These are phyloP conservation scores for Blastomyces gilchristii DNA, from an alignment of 2,329 filamentous ascomycete genomes.

Conservation along the genomic window DNA sequence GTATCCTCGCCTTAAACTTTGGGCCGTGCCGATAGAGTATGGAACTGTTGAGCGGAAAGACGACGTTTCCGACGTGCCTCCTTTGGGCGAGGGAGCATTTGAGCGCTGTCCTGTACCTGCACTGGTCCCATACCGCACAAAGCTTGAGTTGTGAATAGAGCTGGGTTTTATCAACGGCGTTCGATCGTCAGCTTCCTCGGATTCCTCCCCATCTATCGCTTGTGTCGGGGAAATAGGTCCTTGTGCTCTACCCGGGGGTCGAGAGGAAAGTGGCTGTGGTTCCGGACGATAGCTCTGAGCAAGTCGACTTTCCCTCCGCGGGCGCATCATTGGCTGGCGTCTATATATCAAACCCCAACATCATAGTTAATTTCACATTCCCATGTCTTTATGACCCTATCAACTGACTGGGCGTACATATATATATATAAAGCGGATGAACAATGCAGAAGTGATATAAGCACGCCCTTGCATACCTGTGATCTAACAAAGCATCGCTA, in stretches of 20 bases:
- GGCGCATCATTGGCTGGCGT: conserved; percentile 52
- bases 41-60: neutral
- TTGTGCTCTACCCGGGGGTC: conserved; percentile 6
- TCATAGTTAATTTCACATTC: neutral
- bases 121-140: conserved; percentile 13
- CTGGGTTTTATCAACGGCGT: conserved; percentile 15
- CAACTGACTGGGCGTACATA: neutral
- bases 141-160: conserved; percentile 13
- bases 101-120: neutral
- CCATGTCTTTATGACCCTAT: neutral
- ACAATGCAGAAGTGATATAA: neutral
- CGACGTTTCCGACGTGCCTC: neutral
- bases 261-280: neutral
- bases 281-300: conserved; percentile 32
- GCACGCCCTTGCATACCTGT: conserved; percentile 46
- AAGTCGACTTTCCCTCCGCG: conserved; percentile 47
- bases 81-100: neutral
- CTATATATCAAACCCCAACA: conserved; percentile 25
- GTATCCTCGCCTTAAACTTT: conserved; percentile 34
- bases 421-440: neutral
- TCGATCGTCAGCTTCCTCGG: conserved; percentile 14
- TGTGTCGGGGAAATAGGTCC: neutral
- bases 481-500: conserved; percentile 77
- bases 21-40: conserved; percentile 3
- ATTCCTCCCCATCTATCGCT: conserved; percentile 12